Evolutionary conservation across 2,329 filamentous ascomycete species (phyloP), one percentile per base, ranked within the genome.

Genomic region (Pestalotiopsis sp.): DNA sequence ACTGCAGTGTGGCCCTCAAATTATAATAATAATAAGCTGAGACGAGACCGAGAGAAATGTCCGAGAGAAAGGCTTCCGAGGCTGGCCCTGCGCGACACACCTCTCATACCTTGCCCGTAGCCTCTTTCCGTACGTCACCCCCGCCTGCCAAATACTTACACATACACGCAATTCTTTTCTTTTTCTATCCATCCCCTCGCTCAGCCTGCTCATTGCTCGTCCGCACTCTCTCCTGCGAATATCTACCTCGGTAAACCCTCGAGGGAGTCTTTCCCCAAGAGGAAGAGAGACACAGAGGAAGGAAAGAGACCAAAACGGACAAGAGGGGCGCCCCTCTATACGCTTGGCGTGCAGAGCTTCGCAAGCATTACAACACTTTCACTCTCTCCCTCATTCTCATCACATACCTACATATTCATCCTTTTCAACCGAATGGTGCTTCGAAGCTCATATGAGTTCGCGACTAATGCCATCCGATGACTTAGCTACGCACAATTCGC

Each of bases 401-500:
- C 26, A 39, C 14, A 39, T 35, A 30, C 24, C n/a, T 26, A 13
- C 26, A 22, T 39, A 20, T 35, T 61, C 68, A 71, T 75, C 67
- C 62, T 65, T 59, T 55, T 64, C 64, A 35, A 58, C 56, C 26
- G n/a, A 62, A 69, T 69, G 68, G 52, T 72, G 66, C 69, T 70
- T 66, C 20, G 20, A 59, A 58, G 55, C 30, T 66, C 69, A 67
- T 64, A 64, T 60, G 68, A 69, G 68, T 63, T 64, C 44, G 66
- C 68, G 70, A 77, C 77, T 80, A 75, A 80, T 80, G 78, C 20
- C 63, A 56, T 57, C 64, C 38, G 35, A 66, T 66, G 64, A 63
- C 66, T 73, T 80, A 89, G 87, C 88, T 70, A 90, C 88, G 24
- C 88, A 90, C 78, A 91, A 90, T 76, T 90, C 88, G 39, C 94